Evolutionary conservation across 1,284 basidiomycete genomes (phyloP).

Genomic region (Gomphus bonarii): DNA sequence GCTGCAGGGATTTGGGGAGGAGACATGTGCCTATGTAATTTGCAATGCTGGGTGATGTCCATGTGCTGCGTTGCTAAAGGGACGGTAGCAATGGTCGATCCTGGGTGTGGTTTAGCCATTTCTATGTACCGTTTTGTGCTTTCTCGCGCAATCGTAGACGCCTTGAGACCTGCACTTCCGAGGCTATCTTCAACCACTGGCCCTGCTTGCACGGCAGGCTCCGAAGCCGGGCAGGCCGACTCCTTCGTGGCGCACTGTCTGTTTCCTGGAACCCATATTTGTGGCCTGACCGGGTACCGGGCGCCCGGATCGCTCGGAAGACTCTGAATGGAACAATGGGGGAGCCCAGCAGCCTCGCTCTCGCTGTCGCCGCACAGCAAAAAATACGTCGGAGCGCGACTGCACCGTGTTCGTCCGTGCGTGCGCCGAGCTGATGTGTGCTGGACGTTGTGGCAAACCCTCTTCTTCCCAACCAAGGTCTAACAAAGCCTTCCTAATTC

Average conservation of each 20-base stretch:
- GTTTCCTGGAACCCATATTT: neutral
- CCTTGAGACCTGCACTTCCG: too few species aligned
- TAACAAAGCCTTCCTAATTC: slow-evolving; percentile 7
- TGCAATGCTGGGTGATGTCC: too few species aligned
- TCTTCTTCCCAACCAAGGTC: slow-evolving; percentile 4
- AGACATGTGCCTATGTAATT: neutral
- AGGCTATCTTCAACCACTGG: too few species aligned
- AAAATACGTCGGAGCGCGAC: neutral
- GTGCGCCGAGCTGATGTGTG: neutral
- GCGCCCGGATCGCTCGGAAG: neutral
- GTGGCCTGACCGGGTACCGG: neutral
- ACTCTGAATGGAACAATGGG: neutral
- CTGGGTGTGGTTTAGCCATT: too few species aligned
- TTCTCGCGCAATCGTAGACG: too few species aligned
- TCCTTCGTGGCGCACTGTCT: neutral
- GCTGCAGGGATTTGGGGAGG: neutral
- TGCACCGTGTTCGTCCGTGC: neutral
- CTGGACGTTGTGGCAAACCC: neutral
- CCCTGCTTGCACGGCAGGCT: too few species aligned
- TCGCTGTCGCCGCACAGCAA: neutral
- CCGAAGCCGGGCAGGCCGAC: neutral
- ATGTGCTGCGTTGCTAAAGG: too few species aligned
- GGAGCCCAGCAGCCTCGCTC: neutral
- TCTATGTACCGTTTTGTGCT: too few species aligned
- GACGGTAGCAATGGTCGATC: too few species aligned